Percentiles rank a stretch among this genome's conserved stretches.
phyloP scores from a whole-genome alignment of 192 early-diverging fungal species.

The Coemansia sp. region DNA sequence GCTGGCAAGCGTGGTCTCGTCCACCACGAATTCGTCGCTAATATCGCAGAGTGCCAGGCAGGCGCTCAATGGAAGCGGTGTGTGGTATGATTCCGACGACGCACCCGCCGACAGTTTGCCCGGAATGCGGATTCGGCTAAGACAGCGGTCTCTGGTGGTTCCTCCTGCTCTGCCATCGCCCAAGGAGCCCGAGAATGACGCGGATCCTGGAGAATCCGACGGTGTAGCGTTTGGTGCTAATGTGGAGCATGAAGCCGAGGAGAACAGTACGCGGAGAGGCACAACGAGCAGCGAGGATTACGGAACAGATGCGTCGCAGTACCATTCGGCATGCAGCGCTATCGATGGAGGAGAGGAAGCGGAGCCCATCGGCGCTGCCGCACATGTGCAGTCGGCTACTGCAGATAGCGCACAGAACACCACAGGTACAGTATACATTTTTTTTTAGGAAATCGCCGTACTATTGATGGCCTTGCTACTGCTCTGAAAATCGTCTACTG shows the following conservation, averaged over 20 bases:
- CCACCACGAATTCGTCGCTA: not conserved
- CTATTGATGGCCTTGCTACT: no score
- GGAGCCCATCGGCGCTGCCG: not conserved
- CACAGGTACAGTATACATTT: not conserved
- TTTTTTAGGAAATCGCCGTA: no score
- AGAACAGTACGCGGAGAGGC: not conserved
- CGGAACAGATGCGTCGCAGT: not conserved
- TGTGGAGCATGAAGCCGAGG: not conserved
- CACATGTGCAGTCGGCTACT: not conserved
- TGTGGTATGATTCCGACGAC: slow-evolving; percentile 5
- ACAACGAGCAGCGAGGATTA: not conserved
- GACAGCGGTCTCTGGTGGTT: slow-evolving; percentile 14
- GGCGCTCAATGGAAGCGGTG: not conserved
- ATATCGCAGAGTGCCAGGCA: not conserved
- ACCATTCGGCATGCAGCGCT: not conserved
- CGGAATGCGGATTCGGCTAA: slow-evolving; percentile 36
- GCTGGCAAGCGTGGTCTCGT: slow-evolving; percentile 1
- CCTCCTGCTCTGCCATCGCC: not conserved
- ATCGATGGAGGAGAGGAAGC: not conserved
- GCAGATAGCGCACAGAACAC: not conserved
- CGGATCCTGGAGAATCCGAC: not conserved
- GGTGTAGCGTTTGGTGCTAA: not conserved
- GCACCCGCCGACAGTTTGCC: slow-evolving; percentile 13
- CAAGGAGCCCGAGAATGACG: not conserved
- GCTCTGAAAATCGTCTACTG: no score